Conservation (phyloP, 2,329 filamentous ascomycete species). For the Helotiales sp. region DNA sequence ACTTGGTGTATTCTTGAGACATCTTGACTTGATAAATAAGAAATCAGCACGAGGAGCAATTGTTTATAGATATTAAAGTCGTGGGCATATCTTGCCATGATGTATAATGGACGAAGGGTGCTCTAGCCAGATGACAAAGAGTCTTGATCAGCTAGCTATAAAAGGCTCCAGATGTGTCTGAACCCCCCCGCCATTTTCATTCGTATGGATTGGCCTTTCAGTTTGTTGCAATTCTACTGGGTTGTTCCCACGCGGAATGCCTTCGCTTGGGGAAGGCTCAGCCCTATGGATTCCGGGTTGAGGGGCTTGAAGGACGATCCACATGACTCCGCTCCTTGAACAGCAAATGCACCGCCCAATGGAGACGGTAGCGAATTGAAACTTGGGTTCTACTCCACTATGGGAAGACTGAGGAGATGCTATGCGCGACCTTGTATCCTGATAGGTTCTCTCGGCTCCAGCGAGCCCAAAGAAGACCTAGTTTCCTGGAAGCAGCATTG, state of each 20-base stretch:
- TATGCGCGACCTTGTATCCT: background rate
- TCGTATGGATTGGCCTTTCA: constrained; percentile 1
- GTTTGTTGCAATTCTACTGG: background rate
- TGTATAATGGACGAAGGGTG: background rate
- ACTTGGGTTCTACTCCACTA: background rate
- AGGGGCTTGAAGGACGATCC: background rate
- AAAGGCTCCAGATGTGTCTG: background rate
- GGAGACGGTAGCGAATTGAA: background rate
- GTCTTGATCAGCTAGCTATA: constrained; percentile 5
- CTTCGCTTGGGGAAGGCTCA: background rate
- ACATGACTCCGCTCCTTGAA: background rate
- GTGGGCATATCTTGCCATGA: background rate
- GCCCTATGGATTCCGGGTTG: background rate
- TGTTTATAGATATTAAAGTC: background rate
- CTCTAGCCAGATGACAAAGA: background rate
- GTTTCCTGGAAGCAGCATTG: background rate
- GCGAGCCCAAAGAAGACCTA: background rate
- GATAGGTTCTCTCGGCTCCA: background rate
- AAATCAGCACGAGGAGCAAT: background rate
- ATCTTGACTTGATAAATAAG: background rate
- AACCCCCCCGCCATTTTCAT: background rate
- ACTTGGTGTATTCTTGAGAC: background rate
- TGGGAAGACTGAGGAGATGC: background rate
- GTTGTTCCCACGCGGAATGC: background rate
- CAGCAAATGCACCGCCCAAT: background rate